A percentile compares a stretch with the other conserved stretches of the same genome.
These are phyloP conservation scores for Rubia balearica DNA, from an alignment of 305 asterid species.

Conservation along the genomic window DNA sequence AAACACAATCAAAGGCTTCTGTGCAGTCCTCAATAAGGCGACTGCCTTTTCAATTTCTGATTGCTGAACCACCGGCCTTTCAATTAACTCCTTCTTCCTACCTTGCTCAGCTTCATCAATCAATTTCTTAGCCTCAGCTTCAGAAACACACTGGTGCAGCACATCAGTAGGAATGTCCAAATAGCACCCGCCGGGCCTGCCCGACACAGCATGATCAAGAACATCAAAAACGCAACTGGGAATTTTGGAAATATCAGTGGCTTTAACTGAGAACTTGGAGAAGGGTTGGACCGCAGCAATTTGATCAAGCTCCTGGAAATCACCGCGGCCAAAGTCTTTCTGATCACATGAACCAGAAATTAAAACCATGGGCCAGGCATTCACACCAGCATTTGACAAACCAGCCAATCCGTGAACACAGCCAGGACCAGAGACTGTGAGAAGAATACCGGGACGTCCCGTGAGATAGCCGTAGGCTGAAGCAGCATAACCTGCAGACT, in stretches of 20 bases:
- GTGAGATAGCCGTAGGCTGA: conserved; percentile 6
- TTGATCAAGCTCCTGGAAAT: conserved; percentile 7
- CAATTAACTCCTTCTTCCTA: conserved; percentile 2
- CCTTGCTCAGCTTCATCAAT: conserved; percentile 2
- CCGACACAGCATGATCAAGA: conserved; percentile 1
- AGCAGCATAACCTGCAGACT: conserved; percentile 3
- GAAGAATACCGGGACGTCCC: conserved; percentile 2
- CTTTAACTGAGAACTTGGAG: conserved; percentile 1
- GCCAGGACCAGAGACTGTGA: conserved; percentile 4
- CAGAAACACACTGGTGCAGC: conserved; percentile 3
- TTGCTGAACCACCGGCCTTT: neutral
- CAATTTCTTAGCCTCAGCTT: neutral
- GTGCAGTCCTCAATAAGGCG: conserved; percentile 1
- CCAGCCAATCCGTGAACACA: conserved; percentile 2
- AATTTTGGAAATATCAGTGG: conserved; percentile 3
- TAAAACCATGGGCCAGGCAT: conserved; percentile 4
- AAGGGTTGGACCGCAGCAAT: conserved; percentile 2
- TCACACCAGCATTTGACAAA: neutral
- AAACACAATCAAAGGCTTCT: conserved; percentile 4
- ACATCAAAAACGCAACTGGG: neutral
- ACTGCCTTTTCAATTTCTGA: conserved; percentile 3
- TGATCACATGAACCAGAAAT: conserved; percentile 3
- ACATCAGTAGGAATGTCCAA: conserved; percentile 2
- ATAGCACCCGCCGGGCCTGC: conserved; percentile 3
- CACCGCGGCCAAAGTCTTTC: conserved; percentile 5